Percentiles rank a stretch among this genome's conserved stretches.
Conservation (phyloP, 495 filamentous ascomycete species). For the Chaetomidium leptoderma region DNA sequence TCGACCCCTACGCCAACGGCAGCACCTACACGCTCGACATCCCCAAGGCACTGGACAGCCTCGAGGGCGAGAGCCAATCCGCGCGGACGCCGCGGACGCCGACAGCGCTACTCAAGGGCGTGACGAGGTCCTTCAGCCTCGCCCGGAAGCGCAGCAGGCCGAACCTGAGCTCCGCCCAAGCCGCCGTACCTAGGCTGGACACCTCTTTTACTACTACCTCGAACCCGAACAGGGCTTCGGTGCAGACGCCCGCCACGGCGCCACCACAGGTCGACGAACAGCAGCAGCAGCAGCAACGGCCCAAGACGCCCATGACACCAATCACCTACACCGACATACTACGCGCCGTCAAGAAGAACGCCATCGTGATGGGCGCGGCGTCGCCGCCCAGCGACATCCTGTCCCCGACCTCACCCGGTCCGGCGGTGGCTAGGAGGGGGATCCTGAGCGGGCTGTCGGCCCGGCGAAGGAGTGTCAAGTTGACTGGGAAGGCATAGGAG, state of each 20-base stretch:
- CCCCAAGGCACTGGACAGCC: conserved; percentile 25
- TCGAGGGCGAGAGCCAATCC: conserved; percentile 17
- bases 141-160: conserved; percentile 46
- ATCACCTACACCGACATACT: conserved; percentile 41
- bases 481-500: conserved; percentile 24
- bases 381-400: conserved; percentile 20
- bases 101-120: conserved; percentile 39
- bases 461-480: conserved; percentile 39
- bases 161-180: conserved; percentile 28
- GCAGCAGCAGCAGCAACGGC: conserved; percentile 12
- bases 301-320: conserved; percentile 32
- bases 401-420: conserved; percentile 27
- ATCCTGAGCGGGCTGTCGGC: conserved; percentile 41
- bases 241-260: conserved; percentile 15
- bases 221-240: conserved; percentile 18
- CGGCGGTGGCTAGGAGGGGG: conserved; percentile 21
- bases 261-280: conserved; percentile 7
- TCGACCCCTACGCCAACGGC: conserved; percentile 44
- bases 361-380: conserved; percentile 26
- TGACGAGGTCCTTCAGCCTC: conserved; percentile 44
- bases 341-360: conserved; percentile 34
- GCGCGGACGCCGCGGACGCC: conserved; percentile 37
- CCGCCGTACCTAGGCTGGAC: conserved; percentile 18
- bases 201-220: not conserved
- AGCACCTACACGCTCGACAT: conserved; percentile 36